Evolutionary conservation across 495 filamentous ascomycete genomes (phyloP).

Genomic region (Cudoniella acicularis): DNA sequence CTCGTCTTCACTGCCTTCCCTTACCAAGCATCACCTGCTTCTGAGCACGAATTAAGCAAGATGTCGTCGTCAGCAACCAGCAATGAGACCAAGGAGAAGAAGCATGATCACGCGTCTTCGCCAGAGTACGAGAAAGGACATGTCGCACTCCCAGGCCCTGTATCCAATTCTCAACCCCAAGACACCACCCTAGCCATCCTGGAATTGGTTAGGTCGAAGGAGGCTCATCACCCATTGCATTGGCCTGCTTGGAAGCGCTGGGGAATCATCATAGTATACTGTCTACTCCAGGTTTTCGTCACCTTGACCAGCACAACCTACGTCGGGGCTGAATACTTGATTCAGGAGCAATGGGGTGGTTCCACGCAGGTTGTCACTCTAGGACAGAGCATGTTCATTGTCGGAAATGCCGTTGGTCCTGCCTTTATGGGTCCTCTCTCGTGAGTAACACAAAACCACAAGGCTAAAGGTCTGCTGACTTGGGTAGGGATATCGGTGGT

Average conservation of each 20-base stretch:
- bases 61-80: not conserved
- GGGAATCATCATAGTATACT: slow-evolving; percentile 30
- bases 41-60: no score
- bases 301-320: slow-evolving; percentile 32
- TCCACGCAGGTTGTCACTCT: slow-evolving; percentile 55
- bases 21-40: no score
- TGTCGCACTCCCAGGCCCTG: slow-evolving; percentile 2
- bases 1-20: not conserved
- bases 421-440: slow-evolving; percentile 65
- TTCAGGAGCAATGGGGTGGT: slow-evolving; percentile 30
- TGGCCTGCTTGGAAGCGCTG: slow-evolving; percentile 34
- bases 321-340: slow-evolving; percentile 30
- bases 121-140: slow-evolving; percentile 8
- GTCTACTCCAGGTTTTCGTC: slow-evolving; percentile 31
- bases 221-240: slow-evolving; percentile 32
- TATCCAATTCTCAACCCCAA: not conserved
- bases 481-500: slow-evolving; percentile 33
- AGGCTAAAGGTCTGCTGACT: not conserved
- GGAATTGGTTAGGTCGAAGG: slow-evolving; percentile 24
- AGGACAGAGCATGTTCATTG: slow-evolving; percentile 71
- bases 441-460: slow-evolving; percentile 42
- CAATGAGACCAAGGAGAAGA: not conserved
- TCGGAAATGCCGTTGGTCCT: slow-evolving; percentile 71
- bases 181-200: slow-evolving; percentile 27
- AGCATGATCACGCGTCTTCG: not conserved